A percentile compares a stretch with the other conserved stretches of the same genome.
Evolutionary conservation across 768 basidiomycete species (phyloP).

Genomic region (Tulasnella sp.): DNA sequence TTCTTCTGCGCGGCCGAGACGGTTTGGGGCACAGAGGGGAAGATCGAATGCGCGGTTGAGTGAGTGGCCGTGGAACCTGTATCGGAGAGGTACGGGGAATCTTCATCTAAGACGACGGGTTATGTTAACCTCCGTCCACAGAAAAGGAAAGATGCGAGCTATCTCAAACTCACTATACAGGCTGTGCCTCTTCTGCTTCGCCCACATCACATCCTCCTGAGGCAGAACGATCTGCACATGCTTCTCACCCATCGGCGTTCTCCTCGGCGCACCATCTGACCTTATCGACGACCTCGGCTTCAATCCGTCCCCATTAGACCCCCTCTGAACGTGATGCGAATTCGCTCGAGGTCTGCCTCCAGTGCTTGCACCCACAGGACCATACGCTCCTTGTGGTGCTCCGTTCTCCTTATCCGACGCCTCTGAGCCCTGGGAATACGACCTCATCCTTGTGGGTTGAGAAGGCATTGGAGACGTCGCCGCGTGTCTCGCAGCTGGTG

Average conservation of each 20-base stretch:
- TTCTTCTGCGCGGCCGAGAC: slow-evolving; percentile 38
- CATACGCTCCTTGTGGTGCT: background rate
- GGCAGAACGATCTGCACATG: slow-evolving; percentile 49
- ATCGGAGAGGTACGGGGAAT: background rate
- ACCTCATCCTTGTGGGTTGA: background rate
- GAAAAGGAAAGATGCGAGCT: background rate
- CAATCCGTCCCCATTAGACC: background rate
- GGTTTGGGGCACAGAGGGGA: slow-evolving; percentile 23
- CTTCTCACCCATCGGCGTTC: slow-evolving; percentile 21
- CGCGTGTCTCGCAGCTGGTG: background rate
- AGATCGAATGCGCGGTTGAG: background rate
- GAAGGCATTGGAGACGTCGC: background rate
- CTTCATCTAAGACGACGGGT: background rate
- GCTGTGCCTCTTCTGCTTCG: background rate
- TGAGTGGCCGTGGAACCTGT: background rate
- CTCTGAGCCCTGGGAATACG: background rate
- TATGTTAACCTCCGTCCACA: background rate
- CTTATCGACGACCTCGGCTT: slow-evolving; percentile 1
- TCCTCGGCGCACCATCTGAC: slow-evolving; percentile 4
- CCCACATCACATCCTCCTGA: slow-evolving; percentile 15
- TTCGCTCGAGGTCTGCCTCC: background rate
- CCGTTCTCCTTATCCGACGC: slow-evolving; percentile 50
- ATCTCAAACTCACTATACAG: background rate
- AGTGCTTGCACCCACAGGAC: no score
- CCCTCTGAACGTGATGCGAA: background rate